Evolutionary conservation across 768 basidiomycete species (phyloP), one percentile per base, ranked within the genome.

Genomic region (Boletus vermiculosoides): DNA sequence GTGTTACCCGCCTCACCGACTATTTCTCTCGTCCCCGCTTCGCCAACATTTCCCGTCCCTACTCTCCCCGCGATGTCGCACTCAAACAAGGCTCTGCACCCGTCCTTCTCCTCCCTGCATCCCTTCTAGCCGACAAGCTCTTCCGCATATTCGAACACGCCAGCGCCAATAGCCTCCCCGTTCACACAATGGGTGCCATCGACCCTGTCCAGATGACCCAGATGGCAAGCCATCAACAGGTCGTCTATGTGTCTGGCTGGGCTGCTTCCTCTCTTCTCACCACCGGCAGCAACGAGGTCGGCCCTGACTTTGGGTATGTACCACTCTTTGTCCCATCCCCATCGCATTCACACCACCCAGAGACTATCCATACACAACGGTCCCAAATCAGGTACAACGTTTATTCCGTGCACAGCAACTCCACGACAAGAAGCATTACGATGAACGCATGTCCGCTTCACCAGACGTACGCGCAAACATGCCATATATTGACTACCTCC

Each of bases 171-270:
- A 81, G 82, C 31, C 77, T 78, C 60, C 92, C 94, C 0, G 82
- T 96, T 13, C 90, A 92, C 64, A 96, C 94, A 2, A 87, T 95
- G 83, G 94, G 94, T 40, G 93, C 92, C 5, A 88, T 97, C 59
- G 95, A 97, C 69, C 93, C 94, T 0, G 83, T 94, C 15, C 94
- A 92, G 74, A 92, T 94, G 89, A 94, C 92, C 0, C 94, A 97
- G 74, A 92, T 93, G 90, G 94, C 92, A 9, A 77, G 76, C 51
- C 82, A 90, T 65, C 89, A 92, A 65, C 89, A 97, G 67, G 86
- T 89, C 34, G 83, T 94, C 3, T 98, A 98, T 65, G 77, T 98
- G n/a, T 91, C 89, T 49, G 94, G 95, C 11, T 96, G 94, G 94
- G 93, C 91, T 15, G 81, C 85, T 25, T 90, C 88, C 44, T 92